A percentile compares a stretch with the other conserved stretches of the same genome.
phyloP scores from a whole-genome alignment of 805 yeast genomes.

The Candida sphagnicola region DNA sequence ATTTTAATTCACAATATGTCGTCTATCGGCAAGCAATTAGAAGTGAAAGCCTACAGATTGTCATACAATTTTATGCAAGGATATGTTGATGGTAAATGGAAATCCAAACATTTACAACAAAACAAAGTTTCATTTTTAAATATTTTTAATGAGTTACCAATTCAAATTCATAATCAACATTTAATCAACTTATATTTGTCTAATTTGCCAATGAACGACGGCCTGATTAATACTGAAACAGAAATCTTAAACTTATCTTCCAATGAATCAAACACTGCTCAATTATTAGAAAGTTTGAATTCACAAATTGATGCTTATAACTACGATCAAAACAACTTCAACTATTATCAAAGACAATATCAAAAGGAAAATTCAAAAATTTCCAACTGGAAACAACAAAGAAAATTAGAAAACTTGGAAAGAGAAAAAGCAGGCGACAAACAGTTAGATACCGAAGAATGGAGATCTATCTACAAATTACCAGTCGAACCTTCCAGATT shows the following conservation, averaged over 20 bases:
- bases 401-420: constrained; percentile 60
- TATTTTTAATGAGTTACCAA: constrained; percentile 68
- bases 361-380: constrained; percentile 68
- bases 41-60: constrained; percentile 66
- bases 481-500: constrained; percentile 74
- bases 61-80: constrained; percentile 57
- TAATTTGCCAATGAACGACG: constrained; percentile 8
- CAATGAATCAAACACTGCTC: constrained; percentile 41
- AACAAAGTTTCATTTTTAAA: constrained; percentile 60
- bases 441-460: constrained; percentile 54
- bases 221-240: constrained; percentile 17
- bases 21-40: constrained; percentile 59
- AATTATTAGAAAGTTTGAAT: constrained; percentile 57
- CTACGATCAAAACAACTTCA: constrained; percentile 75
- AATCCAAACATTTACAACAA: constrained; percentile 57
- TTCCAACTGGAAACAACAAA: constrained; percentile 69
- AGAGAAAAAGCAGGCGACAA: constrained; percentile 57
- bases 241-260: constrained; percentile 40
- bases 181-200: constrained; percentile 56
- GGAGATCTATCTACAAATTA: constrained; percentile 61
- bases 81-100: constrained; percentile 57
- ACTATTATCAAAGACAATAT: constrained; percentile 74
- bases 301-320: constrained; percentile 71
- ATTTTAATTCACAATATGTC: constrained; percentile 68
- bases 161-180: constrained; percentile 63